Base-by-base conservation (phyloP, 108 stramenopile genomes). In the Aureococcus anophagefferens region DNA sequence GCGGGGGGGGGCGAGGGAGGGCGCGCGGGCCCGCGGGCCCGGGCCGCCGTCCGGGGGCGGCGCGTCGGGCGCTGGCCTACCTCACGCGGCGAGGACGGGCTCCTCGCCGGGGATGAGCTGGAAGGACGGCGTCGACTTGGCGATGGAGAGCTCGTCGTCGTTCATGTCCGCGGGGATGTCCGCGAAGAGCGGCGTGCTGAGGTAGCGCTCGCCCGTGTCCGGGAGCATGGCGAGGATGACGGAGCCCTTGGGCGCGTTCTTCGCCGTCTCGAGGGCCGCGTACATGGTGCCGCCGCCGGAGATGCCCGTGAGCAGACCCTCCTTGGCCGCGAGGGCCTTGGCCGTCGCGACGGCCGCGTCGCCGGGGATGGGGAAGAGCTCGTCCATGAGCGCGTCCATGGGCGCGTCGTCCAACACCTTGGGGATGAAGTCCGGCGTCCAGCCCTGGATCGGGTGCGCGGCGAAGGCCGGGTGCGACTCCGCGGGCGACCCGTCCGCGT, bases 371-470 rank as follows among this genome's bases (percentile, higher is more conserved):
- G 73, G 72, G 18, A 89, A 45, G 16, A 82, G 64, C 30, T 88
- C 82, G 67, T 91, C 86, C 31, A 77, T 67, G 15, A 80, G 64
- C 28, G 68, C 75, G 29, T 65, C 64, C 18, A 76, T 71, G 35
- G 73, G 40, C 35, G 80, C 89, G 35, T 84, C 70, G 40, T 79
- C 80, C 37, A 89, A 66, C 32, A 89, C 76, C 34, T 76, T 74
- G 25, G 91, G 89, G 77, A 91, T 91, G 62, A 91, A 89, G 74
- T 91, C 91, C 31, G 63, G 91, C 72, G 66, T 86, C 84, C 91
- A 89, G 86, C 68, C 91, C 88, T 77, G 71, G 21, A 79, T 63
- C 21, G 65, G 79, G 73, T 86, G 84, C 18, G 80, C 71, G 34
- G 46, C 18, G 46, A 74, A 81, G 21, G 75, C 80, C 11, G 80